Percentiles rank a stretch among this genome's conserved stretches.
phyloP scores from a whole-genome alignment of 2,329 filamentous ascomycete genomes.

The Sclerotiophoma versabilis region DNA sequence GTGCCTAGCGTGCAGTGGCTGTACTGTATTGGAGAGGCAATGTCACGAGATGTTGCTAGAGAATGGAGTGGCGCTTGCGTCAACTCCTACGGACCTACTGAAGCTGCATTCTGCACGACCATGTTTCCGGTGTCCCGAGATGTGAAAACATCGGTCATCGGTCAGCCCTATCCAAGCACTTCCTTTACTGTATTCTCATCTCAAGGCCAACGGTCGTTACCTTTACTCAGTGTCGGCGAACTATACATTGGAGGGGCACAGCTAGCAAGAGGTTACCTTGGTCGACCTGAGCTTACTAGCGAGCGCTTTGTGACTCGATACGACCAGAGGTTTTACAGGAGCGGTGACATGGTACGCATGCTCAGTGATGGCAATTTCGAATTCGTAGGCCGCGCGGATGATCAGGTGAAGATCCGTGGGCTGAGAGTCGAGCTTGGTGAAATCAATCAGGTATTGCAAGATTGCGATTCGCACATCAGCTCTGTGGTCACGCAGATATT shows the following conservation, averaged over 20 bases:
- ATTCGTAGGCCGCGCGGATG: slow-evolving; percentile 48
- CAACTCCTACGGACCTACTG: slow-evolving; percentile 55
- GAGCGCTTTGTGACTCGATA: slow-evolving; percentile 40
- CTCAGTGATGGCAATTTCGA: slow-evolving; percentile 49
- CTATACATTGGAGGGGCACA: slow-evolving; percentile 57
- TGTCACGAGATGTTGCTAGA: slow-evolving; percentile 48
- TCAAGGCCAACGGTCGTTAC: slow-evolving; percentile 41
- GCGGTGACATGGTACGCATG: slow-evolving; percentile 50
- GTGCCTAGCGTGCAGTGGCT: slow-evolving; percentile 51
- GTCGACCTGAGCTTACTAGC: slow-evolving; percentile 41
- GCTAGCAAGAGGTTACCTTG: slow-evolving; percentile 55
- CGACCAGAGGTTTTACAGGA: slow-evolving; percentile 48
- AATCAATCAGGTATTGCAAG: slow-evolving; percentile 43
- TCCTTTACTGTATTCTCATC: slow-evolving; percentile 49
- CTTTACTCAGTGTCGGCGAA: slow-evolving; percentile 53
- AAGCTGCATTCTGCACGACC: slow-evolving; percentile 56
- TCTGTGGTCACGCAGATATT: slow-evolving; percentile 43
- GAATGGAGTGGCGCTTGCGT: slow-evolving; percentile 52
- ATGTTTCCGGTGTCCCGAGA: slow-evolving; percentile 45
- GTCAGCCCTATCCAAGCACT: slow-evolving; percentile 51
- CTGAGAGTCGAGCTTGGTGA: slow-evolving; percentile 50
- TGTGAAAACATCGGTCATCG: slow-evolving; percentile 50
- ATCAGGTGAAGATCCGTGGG: slow-evolving; percentile 52
- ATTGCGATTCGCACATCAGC: slow-evolving; percentile 28
- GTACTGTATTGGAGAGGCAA: slow-evolving; percentile 55